Percentiles rank a stretch among this genome's conserved stretches.
phyloP scores from a whole-genome alignment of 78 protist genomes.

The Dictyostelium capitatum region DNA sequence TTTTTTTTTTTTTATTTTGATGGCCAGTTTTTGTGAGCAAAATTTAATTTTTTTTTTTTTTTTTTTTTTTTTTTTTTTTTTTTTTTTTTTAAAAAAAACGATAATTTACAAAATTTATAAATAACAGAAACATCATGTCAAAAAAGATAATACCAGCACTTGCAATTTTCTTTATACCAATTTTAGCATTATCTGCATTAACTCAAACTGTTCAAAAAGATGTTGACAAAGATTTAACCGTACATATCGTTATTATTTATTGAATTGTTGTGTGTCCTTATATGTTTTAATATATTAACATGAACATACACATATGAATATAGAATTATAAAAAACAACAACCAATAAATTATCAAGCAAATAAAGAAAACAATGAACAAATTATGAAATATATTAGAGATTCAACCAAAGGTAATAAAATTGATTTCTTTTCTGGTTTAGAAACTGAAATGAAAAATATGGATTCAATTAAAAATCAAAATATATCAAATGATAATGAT shows the following conservation, averaged over 20 bases:
- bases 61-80: too few relatives aligned
- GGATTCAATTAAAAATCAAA: not conserved
- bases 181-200: not conserved
- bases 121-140: constrained; percentile 6
- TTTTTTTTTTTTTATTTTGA: too few relatives aligned
- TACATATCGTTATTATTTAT: not conserved
- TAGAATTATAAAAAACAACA: constrained; percentile 23
- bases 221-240: constrained; percentile 32
- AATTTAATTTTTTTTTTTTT: too few relatives aligned
- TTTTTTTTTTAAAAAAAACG: too few relatives aligned
- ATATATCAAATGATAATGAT: not conserved
- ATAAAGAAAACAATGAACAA: constrained; percentile 53
- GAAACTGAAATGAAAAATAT: constrained; percentile 11
- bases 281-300: too few relatives aligned
- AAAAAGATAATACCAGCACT: constrained; percentile 16
- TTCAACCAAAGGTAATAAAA: constrained; percentile 35
- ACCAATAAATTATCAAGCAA: not conserved
- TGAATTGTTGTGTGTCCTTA: too few relatives aligned
- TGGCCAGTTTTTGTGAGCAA: too few relatives aligned
- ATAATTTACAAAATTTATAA: too few relatives aligned
- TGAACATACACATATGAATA: too few relatives aligned
- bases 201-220: constrained; percentile 28
- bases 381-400: constrained; percentile 41
- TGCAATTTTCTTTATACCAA: constrained; percentile 22
- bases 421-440: constrained; percentile 23